Evolutionary conservation across 148 eudicot genomes (phyloP), one percentile per base, ranked within the genome.

Genomic region (Rhododendron mucronatum): DNA sequence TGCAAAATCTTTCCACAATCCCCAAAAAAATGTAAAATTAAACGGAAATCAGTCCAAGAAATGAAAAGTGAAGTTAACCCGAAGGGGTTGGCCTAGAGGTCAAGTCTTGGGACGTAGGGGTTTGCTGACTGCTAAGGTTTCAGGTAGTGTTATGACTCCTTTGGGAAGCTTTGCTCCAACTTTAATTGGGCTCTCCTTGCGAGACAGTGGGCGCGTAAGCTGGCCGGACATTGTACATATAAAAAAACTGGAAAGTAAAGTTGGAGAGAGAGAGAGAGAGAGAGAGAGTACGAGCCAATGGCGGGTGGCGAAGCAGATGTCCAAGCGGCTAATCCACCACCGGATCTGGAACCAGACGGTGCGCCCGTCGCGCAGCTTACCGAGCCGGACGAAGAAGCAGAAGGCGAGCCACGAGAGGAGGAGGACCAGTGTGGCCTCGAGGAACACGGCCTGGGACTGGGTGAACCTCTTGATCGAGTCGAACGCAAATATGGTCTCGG

Each of bases 241-340:
- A 41, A 41, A 41, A 41, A 41, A 41, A 41, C 45, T 41, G 45
- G 45, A 41, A 41, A 41, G 45, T 13, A 71, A 13, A 28, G 76
- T 4, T 1, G 30, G 37, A 33, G 35, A 33, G 35, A 33, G 35
- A 33, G 35, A 33, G 75, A 69, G 16, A 11, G 16, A 35, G 33
- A 20, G 13, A 41, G 23, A 1, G 65, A 23, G 3, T 90, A 95
- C 98, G 88, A 96, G 95, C 98, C 98, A 94, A 89, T 96, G 99
- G 30, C 97, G 88, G 14, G 99, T 94, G n/a, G 99, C 88, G 88
- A 94, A 96, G 78, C 91, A 88, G 77, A 96, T 53, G 87, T 96
- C 99, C 63, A 96, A 88, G 71, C 99, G 96, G 81, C 95, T 94
- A 65, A 96, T 96, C 98, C 95, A 94, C 99, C 99, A 96, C 16